Conservation (phyloP, 805 yeast genomes). For the Zygosaccharomyces bailii region DNA sequence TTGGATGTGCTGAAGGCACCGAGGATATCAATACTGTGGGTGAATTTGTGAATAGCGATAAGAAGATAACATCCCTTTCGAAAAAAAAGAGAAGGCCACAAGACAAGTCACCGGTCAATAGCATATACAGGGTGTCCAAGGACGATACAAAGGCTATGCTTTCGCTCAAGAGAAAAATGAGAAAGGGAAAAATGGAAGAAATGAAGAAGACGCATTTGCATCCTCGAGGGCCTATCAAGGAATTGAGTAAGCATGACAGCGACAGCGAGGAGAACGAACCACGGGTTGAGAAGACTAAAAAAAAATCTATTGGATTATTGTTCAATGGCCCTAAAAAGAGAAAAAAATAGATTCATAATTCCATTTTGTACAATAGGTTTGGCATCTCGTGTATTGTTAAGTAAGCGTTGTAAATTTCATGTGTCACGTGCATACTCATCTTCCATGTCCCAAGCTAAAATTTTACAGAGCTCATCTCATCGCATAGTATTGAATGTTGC, state of each 20-base stretch:
- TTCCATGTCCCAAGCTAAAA: constrained; percentile 14
- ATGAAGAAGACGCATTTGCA: constrained; percentile 13
- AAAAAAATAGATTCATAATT: neutral
- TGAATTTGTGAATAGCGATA: constrained; percentile 35
- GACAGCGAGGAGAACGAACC: constrained; percentile 22
- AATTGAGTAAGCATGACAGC: neutral
- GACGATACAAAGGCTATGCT: constrained; percentile 37
- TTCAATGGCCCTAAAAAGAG: constrained; percentile 24
- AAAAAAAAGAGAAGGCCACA: constrained; percentile 29
- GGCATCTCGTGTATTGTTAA: neutral
- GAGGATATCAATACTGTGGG: constrained; percentile 36
- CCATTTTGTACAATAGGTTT: neutral
- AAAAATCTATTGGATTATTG: constrained; percentile 30
- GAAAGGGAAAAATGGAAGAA: constrained; percentile 22
- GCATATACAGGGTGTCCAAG: constrained; percentile 28
- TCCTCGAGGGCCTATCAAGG: neutral
- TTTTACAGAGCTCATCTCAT: constrained; percentile 29
- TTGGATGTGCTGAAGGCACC: constrained; percentile 11
- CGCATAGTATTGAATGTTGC: constrained; percentile 12
- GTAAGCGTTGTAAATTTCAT: neutral
- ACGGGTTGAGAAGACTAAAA: constrained; percentile 17
- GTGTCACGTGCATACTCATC: constrained; percentile 1
- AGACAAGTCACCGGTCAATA: constrained; percentile 11
- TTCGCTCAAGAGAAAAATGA: constrained; percentile 35
- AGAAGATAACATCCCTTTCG: constrained; percentile 32